Percentiles rank a stretch among this genome's conserved stretches.
Conservation (phyloP, 352 stramenopile genomes). For the Phytopythium helicoides region DNA sequence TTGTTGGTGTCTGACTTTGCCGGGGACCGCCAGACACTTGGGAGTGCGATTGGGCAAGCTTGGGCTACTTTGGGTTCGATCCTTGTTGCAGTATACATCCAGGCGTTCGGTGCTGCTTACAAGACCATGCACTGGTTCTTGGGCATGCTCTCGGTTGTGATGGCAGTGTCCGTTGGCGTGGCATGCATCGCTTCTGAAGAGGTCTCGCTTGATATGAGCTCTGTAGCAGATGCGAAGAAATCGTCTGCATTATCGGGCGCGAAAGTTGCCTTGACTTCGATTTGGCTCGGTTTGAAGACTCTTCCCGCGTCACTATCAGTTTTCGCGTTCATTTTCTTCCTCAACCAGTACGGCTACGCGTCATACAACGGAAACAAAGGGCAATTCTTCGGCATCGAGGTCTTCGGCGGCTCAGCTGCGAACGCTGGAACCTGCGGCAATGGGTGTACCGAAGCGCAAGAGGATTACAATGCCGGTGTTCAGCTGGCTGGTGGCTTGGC, state of each 20-base stretch:
- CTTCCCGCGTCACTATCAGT: conserved; percentile 22
- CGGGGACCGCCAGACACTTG: conserved; percentile 45
- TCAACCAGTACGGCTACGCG: conserved; percentile 48
- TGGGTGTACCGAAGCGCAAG: conserved; percentile 35
- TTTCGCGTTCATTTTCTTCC: conserved; percentile 38
- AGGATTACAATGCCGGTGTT: conserved; percentile 39
- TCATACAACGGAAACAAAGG: conserved; percentile 62
- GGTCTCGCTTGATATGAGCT: conserved; percentile 15
- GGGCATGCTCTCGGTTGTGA: conserved; percentile 44
- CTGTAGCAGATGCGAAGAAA: background rate
- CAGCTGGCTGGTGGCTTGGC: conserved; percentile 36
- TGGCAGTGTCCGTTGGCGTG: conserved; percentile 23
- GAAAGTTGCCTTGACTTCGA: conserved; percentile 21
- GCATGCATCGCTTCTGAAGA: conserved; percentile 35
- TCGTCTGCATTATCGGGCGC: background rate
- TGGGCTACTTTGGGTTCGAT: conserved; percentile 48
- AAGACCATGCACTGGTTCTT: conserved; percentile 49
- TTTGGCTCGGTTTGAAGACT: conserved; percentile 20
- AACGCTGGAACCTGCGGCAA: conserved; percentile 39
- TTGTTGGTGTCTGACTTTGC: conserved; percentile 58
- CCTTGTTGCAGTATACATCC: conserved; percentile 44
- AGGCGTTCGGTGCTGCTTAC: conserved; percentile 45
- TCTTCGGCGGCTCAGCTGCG: conserved; percentile 28
- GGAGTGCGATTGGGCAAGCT: conserved; percentile 38
- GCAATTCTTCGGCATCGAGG: conserved; percentile 58